These are phyloP conservation scores for Verticillium tricorpus DNA, from an alignment of 2,329 filamentous ascomycete genomes.

Conservation along the genomic window DNA sequence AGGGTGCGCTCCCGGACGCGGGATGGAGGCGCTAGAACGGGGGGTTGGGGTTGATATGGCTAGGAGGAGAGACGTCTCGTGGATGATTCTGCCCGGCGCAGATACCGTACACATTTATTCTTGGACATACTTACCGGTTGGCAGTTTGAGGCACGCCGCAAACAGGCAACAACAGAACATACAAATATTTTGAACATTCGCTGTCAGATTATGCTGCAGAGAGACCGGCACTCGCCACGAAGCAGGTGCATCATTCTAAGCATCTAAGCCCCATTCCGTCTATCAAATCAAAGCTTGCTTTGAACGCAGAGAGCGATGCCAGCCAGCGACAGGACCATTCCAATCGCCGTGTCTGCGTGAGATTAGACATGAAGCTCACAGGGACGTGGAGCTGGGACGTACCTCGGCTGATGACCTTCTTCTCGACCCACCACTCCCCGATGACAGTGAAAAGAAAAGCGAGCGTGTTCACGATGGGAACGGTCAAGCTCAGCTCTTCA, in stretches of 20 bases:
- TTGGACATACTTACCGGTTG: conserved; percentile 1
- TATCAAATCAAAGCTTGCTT: conserved; percentile 38
- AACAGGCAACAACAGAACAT: not conserved
- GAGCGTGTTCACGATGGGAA: conserved; percentile 90
- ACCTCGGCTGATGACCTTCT: conserved; percentile 83
- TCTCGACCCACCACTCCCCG: conserved; percentile 92
- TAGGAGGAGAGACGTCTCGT: not conserved
- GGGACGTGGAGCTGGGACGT: conserved; percentile 22
- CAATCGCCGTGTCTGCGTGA: conserved; percentile 69
- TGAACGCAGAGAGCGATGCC: conserved; percentile 84
- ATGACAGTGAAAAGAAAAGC: conserved; percentile 95
- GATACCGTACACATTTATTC: conserved; percentile 1
- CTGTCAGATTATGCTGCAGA: not conserved
- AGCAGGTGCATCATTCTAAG: not conserved
- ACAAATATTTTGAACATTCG: not conserved
- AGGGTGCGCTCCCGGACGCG: not conserved
- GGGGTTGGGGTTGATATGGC: not conserved
- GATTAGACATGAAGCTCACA: conserved; percentile 3
- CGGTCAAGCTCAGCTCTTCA: conserved; percentile 82
- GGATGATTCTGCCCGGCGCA: conserved; percentile 2
- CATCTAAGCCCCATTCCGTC: not conserved
- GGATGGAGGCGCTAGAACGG: not conserved
- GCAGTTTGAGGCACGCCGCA: not conserved
- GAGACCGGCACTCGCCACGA: not conserved
- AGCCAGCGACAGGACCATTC: conserved; percentile 72